Base-by-base conservation (phyloP, 129 eudicot genomes). In the Logfia minima region DNA sequence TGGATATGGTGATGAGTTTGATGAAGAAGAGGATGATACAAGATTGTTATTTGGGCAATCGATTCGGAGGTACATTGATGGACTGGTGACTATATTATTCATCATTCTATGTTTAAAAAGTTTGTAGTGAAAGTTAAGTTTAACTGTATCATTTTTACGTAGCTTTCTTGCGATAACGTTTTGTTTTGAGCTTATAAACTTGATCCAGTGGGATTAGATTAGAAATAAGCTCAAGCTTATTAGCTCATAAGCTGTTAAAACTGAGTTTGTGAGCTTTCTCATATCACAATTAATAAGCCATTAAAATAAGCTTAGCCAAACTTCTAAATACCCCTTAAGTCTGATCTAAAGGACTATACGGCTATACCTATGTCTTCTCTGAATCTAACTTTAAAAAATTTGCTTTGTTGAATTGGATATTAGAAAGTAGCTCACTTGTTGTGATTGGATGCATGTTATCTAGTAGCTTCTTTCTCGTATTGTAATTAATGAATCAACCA, bases 21-120 rank as follows among this genome's bases (percentile, higher is more conserved):
- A 93, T 61, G 98, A 93, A 79, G 98, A 93, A 61, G 98, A 93
- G 32, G 98, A 90, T 79, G 96, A 88, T 83, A 56, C 83, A 1
- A 68, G 91, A 78, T 16, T 85, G 60, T 83, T 90, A 71, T 87
- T 93, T 77, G 98, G 96, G 92, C 6, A 83, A 88, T 9, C 75
- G 84, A 63, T 72, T 88, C 71, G 98, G 90, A 88, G 98, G 97
- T 93, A 88, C 19, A 35, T 48, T 72, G 0, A 32, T 56, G 22
- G 39, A 8, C 26, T 39, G 56, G 14, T 52, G 45, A 11, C 18
- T 45, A 41, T 59, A 13, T n/a, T 6, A 6, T 9, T 22, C 13
- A 22, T 21, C 7, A 21, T 59, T n/a, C 4, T 59, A 21, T 21
- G 64, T 9, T 59, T n/a, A 59, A 59, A 18, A 8, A 1, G 63